Percentiles rank a stretch among this genome's conserved stretches.
phyloP scores from a whole-genome alignment of 257 asterid species.

The Solanum piurae region DNA sequence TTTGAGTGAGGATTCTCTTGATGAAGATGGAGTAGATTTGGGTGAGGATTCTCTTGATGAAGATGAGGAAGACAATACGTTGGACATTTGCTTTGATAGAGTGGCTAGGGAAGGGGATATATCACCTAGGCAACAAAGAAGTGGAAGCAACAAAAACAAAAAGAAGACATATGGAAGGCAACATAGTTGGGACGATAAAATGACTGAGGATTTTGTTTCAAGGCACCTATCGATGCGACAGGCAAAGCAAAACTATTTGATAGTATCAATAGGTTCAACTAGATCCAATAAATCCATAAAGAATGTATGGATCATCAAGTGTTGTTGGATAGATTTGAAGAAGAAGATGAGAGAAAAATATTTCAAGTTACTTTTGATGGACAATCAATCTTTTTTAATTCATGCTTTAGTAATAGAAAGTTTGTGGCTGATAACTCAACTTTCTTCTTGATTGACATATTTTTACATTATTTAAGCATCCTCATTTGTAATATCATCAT shows the following conservation, averaged over 20 bases:
- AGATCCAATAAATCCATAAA: no score
- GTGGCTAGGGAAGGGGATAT: background rate
- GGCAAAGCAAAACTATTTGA: background rate
- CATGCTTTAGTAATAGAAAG: background rate
- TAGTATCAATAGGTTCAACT: background rate
- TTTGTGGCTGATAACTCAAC: no score
- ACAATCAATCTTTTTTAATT: no score
- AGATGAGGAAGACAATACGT: background rate
- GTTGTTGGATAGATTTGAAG: background rate
- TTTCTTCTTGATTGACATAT: background rate
- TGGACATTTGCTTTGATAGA: background rate
- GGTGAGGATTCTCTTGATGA: background rate
- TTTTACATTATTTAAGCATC: no score
- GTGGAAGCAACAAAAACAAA: background rate
- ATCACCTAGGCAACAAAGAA: background rate
- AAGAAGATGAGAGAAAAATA: no score
- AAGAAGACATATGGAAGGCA: background rate
- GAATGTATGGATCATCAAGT: no score
- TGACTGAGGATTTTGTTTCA: background rate
- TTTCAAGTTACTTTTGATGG: no score
- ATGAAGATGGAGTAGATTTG: background rate
- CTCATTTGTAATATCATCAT: no score
- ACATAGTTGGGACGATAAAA: background rate
- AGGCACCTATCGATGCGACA: background rate
- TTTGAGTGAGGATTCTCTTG: no score